Evolutionary conservation across 805 yeast species (phyloP).

Genomic region (Ogataea methylovora): DNA sequence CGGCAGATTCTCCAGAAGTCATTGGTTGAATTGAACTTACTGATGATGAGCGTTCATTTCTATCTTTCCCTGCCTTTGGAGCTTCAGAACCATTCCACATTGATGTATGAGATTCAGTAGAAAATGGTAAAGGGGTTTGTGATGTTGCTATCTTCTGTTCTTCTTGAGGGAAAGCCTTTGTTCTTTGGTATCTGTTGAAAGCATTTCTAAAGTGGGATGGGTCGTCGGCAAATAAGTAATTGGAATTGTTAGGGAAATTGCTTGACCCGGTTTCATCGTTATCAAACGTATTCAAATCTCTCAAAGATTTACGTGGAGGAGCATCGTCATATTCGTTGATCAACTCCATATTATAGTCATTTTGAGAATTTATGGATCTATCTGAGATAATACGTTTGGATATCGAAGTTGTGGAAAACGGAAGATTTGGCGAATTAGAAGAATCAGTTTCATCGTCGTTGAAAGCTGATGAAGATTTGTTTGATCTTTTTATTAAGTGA

Average conservation of each 20-base stretch:
- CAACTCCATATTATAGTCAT: conserved; percentile 11
- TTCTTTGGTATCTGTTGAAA: conserved; percentile 29
- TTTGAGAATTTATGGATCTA: neutral
- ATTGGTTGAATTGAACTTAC: neutral
- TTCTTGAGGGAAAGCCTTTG: conserved; percentile 7
- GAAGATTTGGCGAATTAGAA: conserved; percentile 2
- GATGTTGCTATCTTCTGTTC: conserved; percentile 1
- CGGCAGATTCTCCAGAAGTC: conserved; percentile 46
- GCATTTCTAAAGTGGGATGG: conserved; percentile 39
- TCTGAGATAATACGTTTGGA: neutral
- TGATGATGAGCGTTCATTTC: neutral
- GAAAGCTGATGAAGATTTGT: conserved; percentile 40
- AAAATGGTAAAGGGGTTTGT: conserved; percentile 10
- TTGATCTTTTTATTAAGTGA: conserved; percentile 35
- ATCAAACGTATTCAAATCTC: conserved; percentile 37
- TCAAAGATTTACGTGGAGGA: conserved; percentile 45
- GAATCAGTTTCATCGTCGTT: conserved; percentile 8
- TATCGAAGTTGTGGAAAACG: neutral
- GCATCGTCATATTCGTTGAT: conserved; percentile 27
- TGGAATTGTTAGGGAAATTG: conserved; percentile 1
- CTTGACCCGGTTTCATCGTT: conserved; percentile 30
- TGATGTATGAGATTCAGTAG: neutral
- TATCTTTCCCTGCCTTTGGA: neutral
- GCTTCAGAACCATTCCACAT: too few species aligned
- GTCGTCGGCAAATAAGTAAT: conserved; percentile 27